Base-by-base conservation (phyloP, 805 yeast species). In the Metschnikowia cubensis region DNA sequence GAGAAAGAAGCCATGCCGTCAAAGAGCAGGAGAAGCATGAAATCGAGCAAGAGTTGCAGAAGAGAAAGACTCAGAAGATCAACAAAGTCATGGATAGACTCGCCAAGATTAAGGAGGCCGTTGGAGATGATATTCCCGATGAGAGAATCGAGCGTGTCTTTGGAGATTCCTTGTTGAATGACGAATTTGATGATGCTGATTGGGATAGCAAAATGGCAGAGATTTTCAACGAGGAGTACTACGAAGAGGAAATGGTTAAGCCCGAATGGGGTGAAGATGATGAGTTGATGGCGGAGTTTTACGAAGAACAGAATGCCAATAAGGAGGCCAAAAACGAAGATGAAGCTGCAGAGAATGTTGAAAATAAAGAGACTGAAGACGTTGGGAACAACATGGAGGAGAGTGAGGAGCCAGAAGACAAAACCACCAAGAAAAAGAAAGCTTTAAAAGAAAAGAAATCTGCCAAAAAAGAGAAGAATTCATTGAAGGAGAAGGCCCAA, bases 161-260 rank as follows among this genome's bases (percentile, higher is more conserved):
- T 60, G 89, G 91, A 13, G 85, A 85, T 48, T 78, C 85, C 42
- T 77, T 92, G 58, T 71, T 94, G 53, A 87, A 87, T 38, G 95
- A 87, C 45, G 98, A 94, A 62, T 94, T 89, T 65, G 89, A 88
- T 57, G 89, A 86, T 60, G 80, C 84, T 25, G 96, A 89, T 53
- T 94, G 98, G 98, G 98, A 94, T 66, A 71, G 68, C 50, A 83
- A 88, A 54, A 83, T 94, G 84, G 81, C 85, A 42, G 86, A 87
- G 62, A 81, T 92, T 32, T 94, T 94, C 65, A 81, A 89, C 62
- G 96, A 91, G 44, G 89, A 84, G 50, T 91, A 79, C 63, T 90
- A 91, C 59, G 82, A 76, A 36, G 77, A 69, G 14, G 71, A 63
- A 25, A 41, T 53, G 17, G 66, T 62, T 7, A 85, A 83, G 58